A percentile compares a stretch with the other conserved stretches of the same genome.
These are phyloP conservation scores for Xylariaceae sp. DNA, from an alignment of 2,329 filamentous ascomycete species.

Conservation along the genomic window DNA sequence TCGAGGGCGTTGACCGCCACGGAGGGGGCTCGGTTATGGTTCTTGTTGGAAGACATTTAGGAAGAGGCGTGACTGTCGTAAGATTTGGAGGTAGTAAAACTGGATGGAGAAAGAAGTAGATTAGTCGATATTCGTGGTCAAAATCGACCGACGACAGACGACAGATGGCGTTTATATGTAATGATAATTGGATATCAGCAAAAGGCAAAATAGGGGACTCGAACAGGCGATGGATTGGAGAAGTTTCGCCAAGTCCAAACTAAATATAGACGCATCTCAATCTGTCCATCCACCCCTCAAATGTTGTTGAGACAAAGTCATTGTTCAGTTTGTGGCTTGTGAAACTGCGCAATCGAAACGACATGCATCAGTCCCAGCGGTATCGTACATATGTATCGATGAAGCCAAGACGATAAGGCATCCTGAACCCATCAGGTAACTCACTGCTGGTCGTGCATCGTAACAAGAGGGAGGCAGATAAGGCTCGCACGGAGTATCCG, in stretches of 20 bases:
- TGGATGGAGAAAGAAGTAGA: neutral
- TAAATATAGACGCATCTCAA: neutral
- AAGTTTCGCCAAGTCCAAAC: neutral
- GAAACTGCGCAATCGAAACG: neutral
- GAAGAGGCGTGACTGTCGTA: neutral
- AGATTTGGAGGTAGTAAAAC: neutral
- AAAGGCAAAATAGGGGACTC: neutral
- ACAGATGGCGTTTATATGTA: neutral
- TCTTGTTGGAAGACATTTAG: neutral
- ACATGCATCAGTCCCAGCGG: neutral
- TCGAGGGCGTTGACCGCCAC: constrained; percentile 73
- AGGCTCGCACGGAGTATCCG: neutral
- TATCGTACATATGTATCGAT: no score
- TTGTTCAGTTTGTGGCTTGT: neutral
- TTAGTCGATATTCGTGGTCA: neutral
- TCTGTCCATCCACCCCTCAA: neutral
- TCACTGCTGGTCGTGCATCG: neutral
- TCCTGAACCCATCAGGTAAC: neutral
- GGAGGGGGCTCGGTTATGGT: constrained; percentile 16
- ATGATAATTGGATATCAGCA: neutral
- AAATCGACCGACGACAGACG: no score
- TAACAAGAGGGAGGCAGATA: neutral
- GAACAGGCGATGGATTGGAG: neutral
- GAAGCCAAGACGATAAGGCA: neutral
- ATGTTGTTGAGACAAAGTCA: neutral